These are phyloP conservation scores for Wallacemonas sp. DNA, from an alignment of 208 protist species.

Conservation along the genomic window DNA sequence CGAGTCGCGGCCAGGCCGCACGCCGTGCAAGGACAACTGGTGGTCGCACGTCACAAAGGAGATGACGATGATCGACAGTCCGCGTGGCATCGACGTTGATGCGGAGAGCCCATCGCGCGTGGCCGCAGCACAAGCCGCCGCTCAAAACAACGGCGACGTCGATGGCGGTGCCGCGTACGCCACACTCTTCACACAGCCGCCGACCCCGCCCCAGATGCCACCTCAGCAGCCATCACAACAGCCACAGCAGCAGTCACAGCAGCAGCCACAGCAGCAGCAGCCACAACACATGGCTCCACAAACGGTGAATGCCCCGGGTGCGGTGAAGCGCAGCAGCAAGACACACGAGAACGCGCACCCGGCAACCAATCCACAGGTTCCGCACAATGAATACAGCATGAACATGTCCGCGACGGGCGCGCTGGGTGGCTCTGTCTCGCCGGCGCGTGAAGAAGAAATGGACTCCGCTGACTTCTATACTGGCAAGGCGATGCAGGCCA, in stretches of 20 bases:
- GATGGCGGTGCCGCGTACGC: not conserved
- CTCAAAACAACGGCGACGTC: not conserved
- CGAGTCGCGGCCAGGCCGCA: conserved; percentile 24
- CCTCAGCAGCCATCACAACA: not conserved
- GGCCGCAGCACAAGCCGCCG: not conserved
- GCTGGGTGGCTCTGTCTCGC: no score
- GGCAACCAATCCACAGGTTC: no score
- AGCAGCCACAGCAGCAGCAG: not conserved
- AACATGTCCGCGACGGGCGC: no score
- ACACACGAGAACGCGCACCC: no score
- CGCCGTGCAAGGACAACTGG: conserved; percentile 38
- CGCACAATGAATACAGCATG: no score
- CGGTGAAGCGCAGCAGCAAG: no score
- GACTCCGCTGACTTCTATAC: not conserved
- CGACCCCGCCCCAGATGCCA: not conserved
- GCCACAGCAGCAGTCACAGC: conserved; percentile 12
- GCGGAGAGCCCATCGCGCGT: conserved; percentile 18
- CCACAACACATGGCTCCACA: no score
- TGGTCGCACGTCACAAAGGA: conserved; percentile 35
- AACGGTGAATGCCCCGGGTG: no score
- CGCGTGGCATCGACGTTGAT: conserved; percentile 36
- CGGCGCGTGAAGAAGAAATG: not conserved
- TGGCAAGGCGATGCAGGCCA: no score
- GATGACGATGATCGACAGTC: conserved; percentile 40
- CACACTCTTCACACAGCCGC: not conserved